Conservation (phyloP, 116 monocot species). For the Papilionanthe hybrid region DNA sequence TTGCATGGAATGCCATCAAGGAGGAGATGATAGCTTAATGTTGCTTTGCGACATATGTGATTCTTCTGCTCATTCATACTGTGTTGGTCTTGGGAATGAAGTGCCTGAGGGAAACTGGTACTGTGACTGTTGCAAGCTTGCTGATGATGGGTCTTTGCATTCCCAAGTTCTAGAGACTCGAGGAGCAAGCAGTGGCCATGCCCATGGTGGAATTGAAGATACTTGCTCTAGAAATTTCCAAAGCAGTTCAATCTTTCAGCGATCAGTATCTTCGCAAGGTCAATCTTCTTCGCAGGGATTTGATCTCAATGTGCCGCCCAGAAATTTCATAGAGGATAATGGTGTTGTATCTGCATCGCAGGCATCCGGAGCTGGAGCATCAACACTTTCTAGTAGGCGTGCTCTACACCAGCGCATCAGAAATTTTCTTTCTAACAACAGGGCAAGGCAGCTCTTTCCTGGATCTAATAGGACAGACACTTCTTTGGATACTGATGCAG, state of each 20-base stretch:
- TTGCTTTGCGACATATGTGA: conserved; percentile 88
- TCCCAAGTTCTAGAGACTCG: conserved; percentile 19
- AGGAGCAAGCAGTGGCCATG: conserved; percentile 7
- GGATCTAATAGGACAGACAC: background rate
- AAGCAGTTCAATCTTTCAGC: conserved; percentile 2
- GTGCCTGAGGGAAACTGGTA: conserved; percentile 96
- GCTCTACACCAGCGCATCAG: conserved; percentile 37
- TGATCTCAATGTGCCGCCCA: conserved; percentile 49
- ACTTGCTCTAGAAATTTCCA: background rate
- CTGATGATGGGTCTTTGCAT: conserved; percentile 21
- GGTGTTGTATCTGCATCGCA: conserved; percentile 16
- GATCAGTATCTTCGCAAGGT: conserved; percentile 5
- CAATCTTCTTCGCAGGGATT: conserved; percentile 22
- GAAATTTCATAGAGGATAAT: conserved; percentile 19
- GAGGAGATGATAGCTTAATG: conserved; percentile 82
- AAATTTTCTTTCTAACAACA: conserved; percentile 36
- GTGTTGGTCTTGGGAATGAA: conserved; percentile 79
- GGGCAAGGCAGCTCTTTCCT: conserved; percentile 18
- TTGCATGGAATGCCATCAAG: conserved; percentile 87
- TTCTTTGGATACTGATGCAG: background rate
- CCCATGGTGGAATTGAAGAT: conserved; percentile 5
- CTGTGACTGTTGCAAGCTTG: conserved; percentile 62
- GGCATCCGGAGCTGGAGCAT: conserved; percentile 20
- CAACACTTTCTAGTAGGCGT: conserved; percentile 37
- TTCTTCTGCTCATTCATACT: conserved; percentile 88